Conservation (phyloP, 371 early-diverging fungal species). For the Actinomortierella wolfii region DNA sequence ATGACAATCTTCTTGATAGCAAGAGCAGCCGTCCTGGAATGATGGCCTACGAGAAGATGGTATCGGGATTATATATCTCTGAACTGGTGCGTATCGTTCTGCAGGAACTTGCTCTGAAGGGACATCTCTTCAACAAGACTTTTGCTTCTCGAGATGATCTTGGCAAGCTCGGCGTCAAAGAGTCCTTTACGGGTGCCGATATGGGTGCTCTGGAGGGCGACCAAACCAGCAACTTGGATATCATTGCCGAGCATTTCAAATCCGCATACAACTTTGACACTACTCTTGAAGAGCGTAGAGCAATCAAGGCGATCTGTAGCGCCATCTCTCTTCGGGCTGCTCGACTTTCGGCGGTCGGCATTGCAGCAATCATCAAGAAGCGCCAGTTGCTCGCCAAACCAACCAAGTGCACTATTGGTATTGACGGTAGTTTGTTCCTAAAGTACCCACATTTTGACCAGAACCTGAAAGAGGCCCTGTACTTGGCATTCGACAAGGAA, state of each 20-base stretch:
- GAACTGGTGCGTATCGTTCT: conserved; percentile 72
- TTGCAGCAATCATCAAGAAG: conserved; percentile 68
- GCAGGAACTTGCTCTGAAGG: conserved; percentile 21
- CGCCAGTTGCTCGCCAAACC: conserved; percentile 48
- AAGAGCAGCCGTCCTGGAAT: conserved; percentile 62
- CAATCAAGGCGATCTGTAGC: conserved; percentile 62
- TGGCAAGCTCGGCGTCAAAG: conserved; percentile 30
- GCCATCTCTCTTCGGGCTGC: conserved; percentile 70
- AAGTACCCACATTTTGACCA: conserved; percentile 69
- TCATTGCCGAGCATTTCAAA: conserved; percentile 38
- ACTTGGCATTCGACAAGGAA: conserved; percentile 66
- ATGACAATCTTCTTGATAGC: conserved; percentile 69
- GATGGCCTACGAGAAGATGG: conserved; percentile 80
- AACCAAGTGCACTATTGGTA: conserved; percentile 65
- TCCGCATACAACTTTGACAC: conserved; percentile 43
- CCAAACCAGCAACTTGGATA: conserved; percentile 55
- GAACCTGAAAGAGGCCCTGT: conserved; percentile 64
- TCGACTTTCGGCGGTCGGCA: conserved; percentile 62
- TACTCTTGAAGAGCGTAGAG: conserved; percentile 58
- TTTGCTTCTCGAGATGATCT: conserved; percentile 21
- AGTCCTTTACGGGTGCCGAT: conserved; percentile 62
- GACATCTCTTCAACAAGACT: conserved; percentile 38
- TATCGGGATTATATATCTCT: conserved; percentile 84
- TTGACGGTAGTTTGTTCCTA: conserved; percentile 72
- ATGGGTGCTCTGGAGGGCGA: conserved; percentile 70